Evolutionary conservation across 192 early-diverging fungal genomes (phyloP).

Genomic region (Jimgerdemannia lactiflua): DNA sequence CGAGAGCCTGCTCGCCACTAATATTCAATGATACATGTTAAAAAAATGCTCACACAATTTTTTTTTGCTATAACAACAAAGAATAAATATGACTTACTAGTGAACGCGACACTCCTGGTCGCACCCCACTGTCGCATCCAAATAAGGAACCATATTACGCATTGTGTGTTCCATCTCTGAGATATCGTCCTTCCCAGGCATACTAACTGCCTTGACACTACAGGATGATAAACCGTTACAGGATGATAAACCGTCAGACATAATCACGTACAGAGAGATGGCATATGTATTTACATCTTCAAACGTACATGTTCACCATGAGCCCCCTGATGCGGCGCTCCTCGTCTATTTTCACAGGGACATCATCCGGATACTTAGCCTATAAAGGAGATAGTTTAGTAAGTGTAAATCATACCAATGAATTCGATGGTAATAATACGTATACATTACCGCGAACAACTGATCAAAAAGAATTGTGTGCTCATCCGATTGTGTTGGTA

Average conservation of each 20-base stretch:
- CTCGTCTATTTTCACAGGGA: slow-evolving; percentile 1
- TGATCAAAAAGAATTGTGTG: slow-evolving; percentile 10
- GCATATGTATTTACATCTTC: neutral
- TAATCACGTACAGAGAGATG: neutral
- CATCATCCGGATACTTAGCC: slow-evolving; percentile 8
- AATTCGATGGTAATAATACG: neutral
- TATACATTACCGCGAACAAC: slow-evolving; percentile 10
- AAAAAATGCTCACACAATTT: neutral
- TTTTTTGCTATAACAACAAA: slow-evolving; percentile 3
- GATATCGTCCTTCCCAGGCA: slow-evolving; percentile 1
- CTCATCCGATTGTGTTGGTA: slow-evolving; percentile 5
- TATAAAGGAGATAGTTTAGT: neutral
- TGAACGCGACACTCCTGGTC: slow-evolving; percentile 4
- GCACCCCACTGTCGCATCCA: slow-evolving; percentile 8
- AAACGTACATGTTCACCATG: slow-evolving; percentile 6
- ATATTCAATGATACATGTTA: slow-evolving; percentile 1
- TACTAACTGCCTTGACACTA: neutral
- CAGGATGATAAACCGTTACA: neutral
- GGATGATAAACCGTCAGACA: neutral
- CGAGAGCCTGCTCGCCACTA: slow-evolving; percentile 21
- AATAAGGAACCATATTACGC: slow-evolving; percentile 10
- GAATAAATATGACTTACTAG: slow-evolving; percentile 12
- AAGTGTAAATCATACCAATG: neutral
- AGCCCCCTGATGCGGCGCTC: slow-evolving; percentile 3
- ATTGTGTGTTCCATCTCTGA: slow-evolving; percentile 9